A percentile compares a stretch with the other conserved stretches of the same genome.
Conservation (phyloP, 2,329 filamentous ascomycete genomes). For the Pseudocercospora musae region DNA sequence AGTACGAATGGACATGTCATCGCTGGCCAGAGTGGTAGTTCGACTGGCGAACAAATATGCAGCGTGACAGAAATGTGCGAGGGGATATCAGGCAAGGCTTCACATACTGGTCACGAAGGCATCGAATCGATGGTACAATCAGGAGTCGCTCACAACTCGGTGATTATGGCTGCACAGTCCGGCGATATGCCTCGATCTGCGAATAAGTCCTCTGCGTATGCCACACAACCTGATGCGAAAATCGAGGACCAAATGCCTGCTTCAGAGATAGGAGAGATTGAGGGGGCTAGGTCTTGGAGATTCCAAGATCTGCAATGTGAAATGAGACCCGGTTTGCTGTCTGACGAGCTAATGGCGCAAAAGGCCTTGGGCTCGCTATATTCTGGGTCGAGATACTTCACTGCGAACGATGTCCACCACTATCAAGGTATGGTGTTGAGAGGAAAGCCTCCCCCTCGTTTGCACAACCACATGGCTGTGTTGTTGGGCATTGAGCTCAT, state of each 20-base stretch:
- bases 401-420: background rate
- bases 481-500: background rate
- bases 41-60: background rate
- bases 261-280: background rate
- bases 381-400: background rate
- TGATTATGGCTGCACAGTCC: background rate
- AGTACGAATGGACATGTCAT: background rate
- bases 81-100: background rate
- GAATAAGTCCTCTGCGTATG: background rate
- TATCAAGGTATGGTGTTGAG: background rate
- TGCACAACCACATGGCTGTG: background rate
- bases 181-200: background rate
- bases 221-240: background rate
- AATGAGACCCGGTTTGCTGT: no score
- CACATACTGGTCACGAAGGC: background rate
- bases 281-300: background rate
- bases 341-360: background rate
- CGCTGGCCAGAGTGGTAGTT: background rate
- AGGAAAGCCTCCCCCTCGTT: background rate
- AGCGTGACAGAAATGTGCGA: background rate
- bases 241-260: background rate
- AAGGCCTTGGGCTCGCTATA: background rate
- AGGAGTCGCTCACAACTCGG: background rate
- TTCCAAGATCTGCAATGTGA: background rate
- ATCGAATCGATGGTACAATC: background rate